Base-by-base conservation (phyloP, 306 rosid genomes). In the Sicyos baderoa region DNA sequence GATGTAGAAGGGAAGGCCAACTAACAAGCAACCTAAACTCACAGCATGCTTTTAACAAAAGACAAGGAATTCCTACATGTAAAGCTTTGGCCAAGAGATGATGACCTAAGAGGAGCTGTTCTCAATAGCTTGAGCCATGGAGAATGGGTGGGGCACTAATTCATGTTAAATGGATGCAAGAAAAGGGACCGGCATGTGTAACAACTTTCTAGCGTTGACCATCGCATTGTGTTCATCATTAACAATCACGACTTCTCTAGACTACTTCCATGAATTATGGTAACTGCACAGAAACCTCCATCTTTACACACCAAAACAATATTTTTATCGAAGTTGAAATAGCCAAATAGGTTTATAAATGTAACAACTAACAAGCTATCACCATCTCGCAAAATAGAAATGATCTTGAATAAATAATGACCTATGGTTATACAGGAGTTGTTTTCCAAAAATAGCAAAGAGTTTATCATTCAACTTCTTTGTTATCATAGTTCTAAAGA, bases 401-500 rank as follows among this genome's bases (percentile, higher is more conserved):
- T 51, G 52, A 63, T 16, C 1, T 42, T 19, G 53, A 63, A 42
- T 14, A 4, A 19, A 63, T 40, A 27, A 11, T 63, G 69, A 63
- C 17, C 32, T 18, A 17, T 11, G 6, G 32, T 15, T 35, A 42
- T 19, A 9, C 49, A 35, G 8, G 8, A 32, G 49, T 35, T 61
- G 49, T 42, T 63, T 61, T 40, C 25, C 17, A 40, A 17, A 63
- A 42, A 18, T 42, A 42, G 69, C n/a, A 63, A 62, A 17, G 29
- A 63, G 16, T 5, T 11, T 1, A 63, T 42, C 69, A 10, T 44
- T 53, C 70, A 64, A n/a, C 53, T 2, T 63, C 29, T n/a, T 3
- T n/a, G 51, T 62, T 27, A 40, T 62, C n/a, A 62, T 35, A 17
- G 25, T 62, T 62, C n/a, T 62, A 62, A 61, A 61, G 50, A 62